These are phyloP conservation scores for Suillus americanus DNA, from an alignment of 768 basidiomycete species.

Conservation along the genomic window DNA sequence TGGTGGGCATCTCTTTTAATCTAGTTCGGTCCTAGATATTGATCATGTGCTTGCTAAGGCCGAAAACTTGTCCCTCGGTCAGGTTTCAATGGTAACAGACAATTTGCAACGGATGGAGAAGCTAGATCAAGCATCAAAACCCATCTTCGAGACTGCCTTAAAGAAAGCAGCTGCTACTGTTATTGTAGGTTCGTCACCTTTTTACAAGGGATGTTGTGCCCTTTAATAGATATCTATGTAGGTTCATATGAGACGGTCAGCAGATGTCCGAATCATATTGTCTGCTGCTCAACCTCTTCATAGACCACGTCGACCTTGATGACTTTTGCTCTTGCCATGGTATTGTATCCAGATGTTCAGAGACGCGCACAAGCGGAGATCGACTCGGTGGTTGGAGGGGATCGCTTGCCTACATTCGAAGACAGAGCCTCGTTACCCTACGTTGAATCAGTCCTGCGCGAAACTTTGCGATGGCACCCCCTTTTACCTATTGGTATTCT, in stretches of 20 bases:
- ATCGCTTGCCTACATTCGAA: not conserved
- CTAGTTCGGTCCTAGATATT: not conserved
- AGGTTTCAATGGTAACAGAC: constrained; percentile 13
- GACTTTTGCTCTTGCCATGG: constrained; percentile 6
- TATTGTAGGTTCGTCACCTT: constrained; percentile 13
- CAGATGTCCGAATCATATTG: not conserved
- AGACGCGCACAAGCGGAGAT: constrained; percentile 19
- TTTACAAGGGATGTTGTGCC: not conserved
- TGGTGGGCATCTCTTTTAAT: constrained; percentile 1
- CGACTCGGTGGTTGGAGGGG: constrained; percentile 6
- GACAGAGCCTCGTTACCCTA: constrained; percentile 2
- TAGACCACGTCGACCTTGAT: constrained; percentile 14
- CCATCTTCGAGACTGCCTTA: constrained; percentile 8
- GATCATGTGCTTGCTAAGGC: not conserved
- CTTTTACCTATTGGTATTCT: not conserved
- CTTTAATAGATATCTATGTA: not conserved
- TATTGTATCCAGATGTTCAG: constrained; percentile 13
- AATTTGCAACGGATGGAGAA: constrained; percentile 16
- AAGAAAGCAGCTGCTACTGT: constrained; percentile 14
- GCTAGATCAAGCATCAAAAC: constrained; percentile 2
- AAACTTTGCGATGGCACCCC: not conserved
- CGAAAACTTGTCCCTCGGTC: not conserved
- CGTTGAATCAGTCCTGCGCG: constrained; percentile 1
- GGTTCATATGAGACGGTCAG: constrained; percentile 23
- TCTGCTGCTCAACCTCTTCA: not conserved